Conservation (phyloP, 805 yeast genomes). For the Cyberlindnera nakhonratchasimensis region DNA sequence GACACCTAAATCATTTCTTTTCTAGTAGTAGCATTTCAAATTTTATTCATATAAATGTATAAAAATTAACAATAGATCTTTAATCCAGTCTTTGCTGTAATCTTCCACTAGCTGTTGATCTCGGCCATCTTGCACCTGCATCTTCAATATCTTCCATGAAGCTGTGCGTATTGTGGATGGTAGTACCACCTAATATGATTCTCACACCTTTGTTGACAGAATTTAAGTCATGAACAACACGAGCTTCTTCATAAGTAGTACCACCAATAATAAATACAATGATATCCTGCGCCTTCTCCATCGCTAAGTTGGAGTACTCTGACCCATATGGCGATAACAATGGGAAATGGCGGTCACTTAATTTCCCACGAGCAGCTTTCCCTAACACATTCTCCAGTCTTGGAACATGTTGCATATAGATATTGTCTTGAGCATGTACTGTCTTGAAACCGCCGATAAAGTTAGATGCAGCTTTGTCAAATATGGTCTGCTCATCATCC, state of each 20-base stretch:
- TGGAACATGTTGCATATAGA: conserved; percentile 91
- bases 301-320: conserved; percentile 19
- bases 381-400: conserved; percentile 46
- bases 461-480: conserved; percentile 28
- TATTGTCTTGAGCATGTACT: conserved; percentile 51
- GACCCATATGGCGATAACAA: conserved; percentile 35
- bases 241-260: conserved; percentile 86
- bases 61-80: background rate
- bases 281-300: conserved; percentile 55
- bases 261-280: conserved; percentile 82
- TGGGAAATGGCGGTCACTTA: conserved; percentile 38
- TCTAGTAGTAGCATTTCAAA: too few species aligned
- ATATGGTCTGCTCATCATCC: conserved; percentile 31
- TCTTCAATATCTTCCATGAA: conserved; percentile 33
- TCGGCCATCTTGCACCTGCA: conserved; percentile 38
- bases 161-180: conserved; percentile 45
- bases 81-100: conserved; percentile 10
- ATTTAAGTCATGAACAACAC: conserved; percentile 72
- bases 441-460: conserved; percentile 34
- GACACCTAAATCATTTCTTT: too few species aligned
- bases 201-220: conserved; percentile 51
- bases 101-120: conserved; percentile 11
- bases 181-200: conserved; percentile 78
- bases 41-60: too few species aligned
- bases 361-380: conserved; percentile 34